phyloP scores from a whole-genome alignment of 2,329 filamentous ascomycete species.

The Pyrenophora tritici-repentis region DNA sequence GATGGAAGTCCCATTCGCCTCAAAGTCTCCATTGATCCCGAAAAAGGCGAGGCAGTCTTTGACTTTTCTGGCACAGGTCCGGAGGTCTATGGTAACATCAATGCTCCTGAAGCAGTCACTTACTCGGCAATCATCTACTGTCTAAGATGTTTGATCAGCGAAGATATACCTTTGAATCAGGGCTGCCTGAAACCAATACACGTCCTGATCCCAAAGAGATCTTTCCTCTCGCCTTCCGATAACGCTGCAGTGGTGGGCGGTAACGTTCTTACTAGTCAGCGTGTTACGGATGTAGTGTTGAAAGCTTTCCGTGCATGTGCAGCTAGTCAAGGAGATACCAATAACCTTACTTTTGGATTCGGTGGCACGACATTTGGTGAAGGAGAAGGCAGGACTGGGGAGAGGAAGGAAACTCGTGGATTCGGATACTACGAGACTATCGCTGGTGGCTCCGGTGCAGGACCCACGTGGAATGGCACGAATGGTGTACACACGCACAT shows the following conservation, averaged over 20 bases:
- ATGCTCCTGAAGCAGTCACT: slow-evolving; percentile 80
- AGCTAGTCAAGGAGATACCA: slow-evolving; percentile 79
- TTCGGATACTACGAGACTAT: slow-evolving; percentile 91
- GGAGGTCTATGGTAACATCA: slow-evolving; percentile 80
- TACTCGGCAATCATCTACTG: slow-evolving; percentile 88
- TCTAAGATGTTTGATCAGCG: slow-evolving; percentile 75
- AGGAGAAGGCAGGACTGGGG: slow-evolving; percentile 6
- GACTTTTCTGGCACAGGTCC: slow-evolving; percentile 79
- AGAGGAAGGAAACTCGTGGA: slow-evolving; percentile 64
- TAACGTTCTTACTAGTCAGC: slow-evolving; percentile 77
- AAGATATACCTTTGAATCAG: slow-evolving; percentile 86
- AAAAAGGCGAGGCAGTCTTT: slow-evolving; percentile 76
- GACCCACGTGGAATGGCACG: slow-evolving; percentile 73
- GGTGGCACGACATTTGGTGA: slow-evolving; percentile 57
- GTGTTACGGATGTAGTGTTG: slow-evolving; percentile 82
- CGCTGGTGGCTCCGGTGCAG: slow-evolving; percentile 75
- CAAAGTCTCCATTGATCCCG: slow-evolving; percentile 73
- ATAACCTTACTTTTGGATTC: slow-evolving; percentile 84
- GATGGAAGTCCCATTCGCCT: slow-evolving; percentile 80
- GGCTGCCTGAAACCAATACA: slow-evolving; percentile 79
- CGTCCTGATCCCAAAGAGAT: slow-evolving; percentile 72
- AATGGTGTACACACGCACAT: slow-evolving; percentile 82
- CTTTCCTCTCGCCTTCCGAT: slow-evolving; percentile 75
- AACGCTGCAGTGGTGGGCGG: slow-evolving; percentile 81
- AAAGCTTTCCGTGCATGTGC: slow-evolving; percentile 80